Conservation (phyloP, 441 rosid species). For the Gossypium lobatum region DNA sequence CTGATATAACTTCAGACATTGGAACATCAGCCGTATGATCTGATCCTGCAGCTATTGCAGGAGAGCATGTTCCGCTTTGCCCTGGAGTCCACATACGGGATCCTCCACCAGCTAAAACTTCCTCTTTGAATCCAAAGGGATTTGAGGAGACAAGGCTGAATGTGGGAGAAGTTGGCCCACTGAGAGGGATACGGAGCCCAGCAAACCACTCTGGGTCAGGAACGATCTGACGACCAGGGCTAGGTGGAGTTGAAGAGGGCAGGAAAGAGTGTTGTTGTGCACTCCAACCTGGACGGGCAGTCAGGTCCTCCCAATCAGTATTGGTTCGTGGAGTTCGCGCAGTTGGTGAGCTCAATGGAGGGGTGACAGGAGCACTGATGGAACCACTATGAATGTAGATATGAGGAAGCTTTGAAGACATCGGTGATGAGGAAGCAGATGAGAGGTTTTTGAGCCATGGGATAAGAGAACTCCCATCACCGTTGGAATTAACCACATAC, state of each 20-base stretch:
- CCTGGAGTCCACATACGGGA: slow-evolving; percentile 67
- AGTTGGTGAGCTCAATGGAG: slow-evolving; percentile 68
- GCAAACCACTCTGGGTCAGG: slow-evolving; percentile 72
- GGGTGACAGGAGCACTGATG: slow-evolving; percentile 74
- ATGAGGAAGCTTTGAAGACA: slow-evolving; percentile 50
- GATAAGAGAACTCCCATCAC: slow-evolving; percentile 49
- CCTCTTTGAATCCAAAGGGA: slow-evolving; percentile 52
- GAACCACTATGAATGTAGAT: slow-evolving; percentile 55
- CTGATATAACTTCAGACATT: slow-evolving; percentile 46
- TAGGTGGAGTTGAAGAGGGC: slow-evolving; percentile 57
- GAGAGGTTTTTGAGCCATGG: slow-evolving; percentile 73
- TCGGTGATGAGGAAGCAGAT: slow-evolving; percentile 59
- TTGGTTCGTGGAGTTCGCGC: slow-evolving; percentile 50
- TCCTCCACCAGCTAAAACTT: slow-evolving; percentile 39
- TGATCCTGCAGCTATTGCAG: slow-evolving; percentile 43
- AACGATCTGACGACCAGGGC: slow-evolving; percentile 49
- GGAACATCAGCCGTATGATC: slow-evolving; percentile 59
- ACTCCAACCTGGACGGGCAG: slow-evolving; percentile 30
- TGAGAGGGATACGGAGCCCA: slow-evolving; percentile 49
- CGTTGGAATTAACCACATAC: slow-evolving; percentile 39
- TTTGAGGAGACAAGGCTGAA: slow-evolving; percentile 52
- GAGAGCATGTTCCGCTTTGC: slow-evolving; percentile 71
- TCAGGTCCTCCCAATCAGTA: slow-evolving; percentile 41
- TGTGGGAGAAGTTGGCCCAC: slow-evolving; percentile 60
- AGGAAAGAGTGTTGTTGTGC: slow-evolving; percentile 33